Evolutionary conservation across 495 filamentous ascomycete species (phyloP), one percentile per base, ranked within the genome.

Genomic region (Podospora didyma): DNA sequence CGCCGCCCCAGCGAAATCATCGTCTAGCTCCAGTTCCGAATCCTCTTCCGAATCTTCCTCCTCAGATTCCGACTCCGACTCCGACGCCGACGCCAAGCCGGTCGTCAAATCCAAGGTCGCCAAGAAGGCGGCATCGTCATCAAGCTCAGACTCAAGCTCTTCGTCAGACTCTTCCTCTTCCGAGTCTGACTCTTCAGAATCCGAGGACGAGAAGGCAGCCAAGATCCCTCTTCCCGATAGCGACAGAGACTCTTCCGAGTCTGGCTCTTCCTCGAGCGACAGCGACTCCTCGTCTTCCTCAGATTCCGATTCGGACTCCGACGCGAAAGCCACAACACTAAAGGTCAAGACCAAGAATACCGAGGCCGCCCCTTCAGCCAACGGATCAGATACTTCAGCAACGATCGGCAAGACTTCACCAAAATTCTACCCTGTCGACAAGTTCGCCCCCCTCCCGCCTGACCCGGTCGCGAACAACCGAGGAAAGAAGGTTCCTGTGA

Each of bases 181-280:
- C 19, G 65, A 65, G 5, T 69, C 70, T 20, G 65, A 67, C 1
- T 70, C 66, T 4, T 42, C 74, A 0, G 71, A 76, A 20, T 49
- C 65, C 1, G 56, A 75, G 49, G 66, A 76, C 46, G 70, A 80
- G 56, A 70, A 74, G 28, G 82, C 82, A 1, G 76, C 73, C 26
- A 77, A 80, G 61, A 81, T 81, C 19, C 78, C 79, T 5, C 71
- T 82, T 7, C 78, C 82, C 2, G 71, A 74, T 4, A 62, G 63
- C 42, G 67, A 74, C 4, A 62, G 63, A 39, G 67, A 66, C 20
- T 67, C 65, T 35, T 71, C 69, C 19, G 62, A 58, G 28, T 62
- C 66, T 16, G 71, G 72, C 46, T 70, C 66, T 2, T 68, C 72
- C 9, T 69, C 64, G 6, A 31, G 26, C 5, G 64, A 64, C 39